These are phyloP conservation scores for Piper betle DNA, from an alignment of 164 flowering plant genomes.

Conservation along the genomic window DNA sequence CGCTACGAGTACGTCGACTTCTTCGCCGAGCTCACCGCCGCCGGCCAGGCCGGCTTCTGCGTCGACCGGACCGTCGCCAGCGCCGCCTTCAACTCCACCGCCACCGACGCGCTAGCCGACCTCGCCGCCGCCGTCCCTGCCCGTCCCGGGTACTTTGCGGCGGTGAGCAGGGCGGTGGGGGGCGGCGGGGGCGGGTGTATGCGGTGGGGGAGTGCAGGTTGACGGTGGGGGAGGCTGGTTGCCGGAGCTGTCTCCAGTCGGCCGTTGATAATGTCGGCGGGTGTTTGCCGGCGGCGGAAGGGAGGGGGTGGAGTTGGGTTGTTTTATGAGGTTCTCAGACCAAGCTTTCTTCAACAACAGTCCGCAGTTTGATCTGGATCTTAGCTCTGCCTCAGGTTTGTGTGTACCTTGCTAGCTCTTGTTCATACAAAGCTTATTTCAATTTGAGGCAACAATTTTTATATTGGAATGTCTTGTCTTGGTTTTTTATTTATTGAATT, in stretches of 20 bases:
- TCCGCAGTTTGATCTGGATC: background rate
- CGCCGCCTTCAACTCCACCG: constrained; percentile 10
- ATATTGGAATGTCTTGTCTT: too few relatives aligned
- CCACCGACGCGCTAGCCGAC: constrained; percentile 12
- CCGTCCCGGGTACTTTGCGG: constrained; percentile 28
- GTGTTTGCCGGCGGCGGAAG: constrained; percentile 28
- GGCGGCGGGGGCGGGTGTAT: constrained; percentile 13
- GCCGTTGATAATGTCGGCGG: constrained; percentile 20
- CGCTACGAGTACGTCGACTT: constrained; percentile 38
- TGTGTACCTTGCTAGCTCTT: background rate
- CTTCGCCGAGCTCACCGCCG: constrained; percentile 26
- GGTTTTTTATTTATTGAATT: too few relatives aligned
- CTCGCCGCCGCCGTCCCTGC: constrained; percentile 27
- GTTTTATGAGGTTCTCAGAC: constrained; percentile 56
- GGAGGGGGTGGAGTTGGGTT: constrained; percentile 40
- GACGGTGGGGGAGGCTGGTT: constrained; percentile 25
- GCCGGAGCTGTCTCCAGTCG: constrained; percentile 32
- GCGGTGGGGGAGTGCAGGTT: constrained; percentile 31
- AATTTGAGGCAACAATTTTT: too few relatives aligned
- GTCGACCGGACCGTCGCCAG: constrained; percentile 18
- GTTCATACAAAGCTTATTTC: too few relatives aligned
- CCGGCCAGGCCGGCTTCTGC: constrained; percentile 22
- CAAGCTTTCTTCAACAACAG: too few relatives aligned
- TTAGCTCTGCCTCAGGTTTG: background rate
- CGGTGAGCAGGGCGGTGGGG: constrained; percentile 14